Evolutionary conservation across 2,329 filamentous ascomycete genomes (phyloP), one percentile per base, ranked within the genome.

Genomic region (Fusarium floridanum): DNA sequence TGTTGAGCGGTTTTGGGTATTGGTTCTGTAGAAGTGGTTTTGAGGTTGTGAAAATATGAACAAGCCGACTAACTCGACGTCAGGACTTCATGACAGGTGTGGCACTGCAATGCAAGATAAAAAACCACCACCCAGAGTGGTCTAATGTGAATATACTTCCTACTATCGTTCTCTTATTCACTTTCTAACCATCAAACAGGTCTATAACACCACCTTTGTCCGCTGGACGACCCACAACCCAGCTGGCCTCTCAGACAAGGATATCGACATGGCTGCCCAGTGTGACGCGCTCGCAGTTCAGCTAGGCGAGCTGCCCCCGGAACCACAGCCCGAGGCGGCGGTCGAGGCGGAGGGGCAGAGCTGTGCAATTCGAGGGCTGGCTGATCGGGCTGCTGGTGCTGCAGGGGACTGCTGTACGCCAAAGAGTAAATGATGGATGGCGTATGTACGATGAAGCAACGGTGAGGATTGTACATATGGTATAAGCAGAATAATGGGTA

Each of bases 21-120:
- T 2, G 57, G 7, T 5, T 17, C 9, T 9, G 32, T 2, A 14
- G 9, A 27, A 11, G 11, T n/a, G 9, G 34, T 29, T 9, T 36
- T 10, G 34, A 29, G 14, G 48, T 29, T 55, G 41, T 62, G 57
- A 65, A 60, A 45, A 34, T 41, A 27, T 17, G 4, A 14, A 34
- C 56, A 2, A n/a, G 8, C 17, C 7, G 32, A 39, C 73, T 77
- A 57, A 76, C 32, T 36, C 9, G 20, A 36, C 17, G 8, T n/a
- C 71, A 93, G 91, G 91, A 92, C 73, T 95, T 94, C 82, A 94
- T 94, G 92, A 92, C 91, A n/a, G 87, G 87, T 3, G 88, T 94
- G 16, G 90, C 92, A 12, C 83, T 91, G 36, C 88, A 94, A 77
- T 93, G 91, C 83, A 92, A 92, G 78, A 81, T 89, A 41, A 87